Conservation (phyloP, 805 yeast genomes). For the Candida maltosa region DNA sequence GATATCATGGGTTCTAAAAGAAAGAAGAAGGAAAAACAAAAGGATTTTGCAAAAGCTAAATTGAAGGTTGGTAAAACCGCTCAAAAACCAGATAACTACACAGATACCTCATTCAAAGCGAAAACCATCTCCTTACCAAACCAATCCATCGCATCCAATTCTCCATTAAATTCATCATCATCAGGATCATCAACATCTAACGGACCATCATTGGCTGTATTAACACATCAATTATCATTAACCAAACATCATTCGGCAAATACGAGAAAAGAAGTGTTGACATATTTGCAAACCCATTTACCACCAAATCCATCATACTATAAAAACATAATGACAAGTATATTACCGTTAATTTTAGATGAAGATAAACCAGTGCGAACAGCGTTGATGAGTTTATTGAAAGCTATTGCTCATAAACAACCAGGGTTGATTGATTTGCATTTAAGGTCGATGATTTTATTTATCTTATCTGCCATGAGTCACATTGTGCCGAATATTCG, state of each 20-base stretch:
- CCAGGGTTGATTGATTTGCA: slow-evolving; percentile 59
- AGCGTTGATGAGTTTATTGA: slow-evolving; percentile 46
- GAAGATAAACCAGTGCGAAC: slow-evolving; percentile 62
- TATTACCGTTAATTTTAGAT: slow-evolving; percentile 66
- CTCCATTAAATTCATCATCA: slow-evolving; percentile 12
- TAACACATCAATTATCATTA: slow-evolving; percentile 61
- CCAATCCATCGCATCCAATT: slow-evolving; percentile 28
- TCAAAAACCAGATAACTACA: slow-evolving; percentile 67
- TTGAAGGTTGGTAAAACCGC: slow-evolving; percentile 84
- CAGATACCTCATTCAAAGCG: slow-evolving; percentile 83
- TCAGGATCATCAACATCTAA: slow-evolving; percentile 8
- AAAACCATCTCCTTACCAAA: slow-evolving; percentile 51
- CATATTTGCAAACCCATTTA: slow-evolving; percentile 47
- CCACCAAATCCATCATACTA: slow-evolving; percentile 52
- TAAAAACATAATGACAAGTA: slow-evolving; percentile 54
- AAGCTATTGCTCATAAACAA: slow-evolving; percentile 46
- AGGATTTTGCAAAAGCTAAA: slow-evolving; percentile 75
- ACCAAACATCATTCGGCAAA: slow-evolving; percentile 69
- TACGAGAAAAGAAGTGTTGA: slow-evolving; percentile 70
- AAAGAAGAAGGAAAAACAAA: slow-evolving; percentile 62
- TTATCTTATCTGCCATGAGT: slow-evolving; percentile 88
- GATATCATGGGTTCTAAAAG: slow-evolving; percentile 42
- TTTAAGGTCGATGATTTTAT: slow-evolving; percentile 59
- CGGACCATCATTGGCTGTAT: slow-evolving; percentile 17
- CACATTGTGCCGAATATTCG: slow-evolving; percentile 79